Evolutionary conservation across 176 grass and related monocot genomes (phyloP).

Genomic region (Miscanthus lutarioriparius): DNA sequence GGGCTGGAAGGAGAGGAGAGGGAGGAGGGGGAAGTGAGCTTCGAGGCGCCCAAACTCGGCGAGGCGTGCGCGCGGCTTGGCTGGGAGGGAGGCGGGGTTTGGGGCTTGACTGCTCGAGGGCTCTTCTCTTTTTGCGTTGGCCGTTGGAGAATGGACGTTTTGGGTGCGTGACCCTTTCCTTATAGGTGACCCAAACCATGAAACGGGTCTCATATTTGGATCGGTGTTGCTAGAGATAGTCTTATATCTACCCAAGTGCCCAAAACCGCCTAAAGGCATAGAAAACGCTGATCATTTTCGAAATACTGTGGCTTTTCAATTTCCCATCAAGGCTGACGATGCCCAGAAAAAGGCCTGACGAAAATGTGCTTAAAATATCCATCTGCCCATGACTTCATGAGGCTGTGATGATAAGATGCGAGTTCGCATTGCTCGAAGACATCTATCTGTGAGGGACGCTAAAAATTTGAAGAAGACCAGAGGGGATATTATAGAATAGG

Average conservation of each 20-base stretch:
- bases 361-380: background rate
- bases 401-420: background rate
- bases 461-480: background rate
- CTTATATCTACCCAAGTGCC: background rate
- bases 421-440: background rate
- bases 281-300: background rate
- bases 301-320: background rate
- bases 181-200: too few species aligned
- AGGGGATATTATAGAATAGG: background rate
- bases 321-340: background rate
- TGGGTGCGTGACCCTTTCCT: too few species aligned
- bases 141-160: too few species aligned
- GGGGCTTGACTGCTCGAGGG: too few species aligned
- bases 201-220: too few species aligned
- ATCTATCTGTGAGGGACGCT: background rate
- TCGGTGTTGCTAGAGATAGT: too few species aligned
- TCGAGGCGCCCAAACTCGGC: too few species aligned
- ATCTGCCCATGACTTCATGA: background rate
- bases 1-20: too few species aligned
- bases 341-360: background rate
- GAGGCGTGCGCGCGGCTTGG: too few species aligned
- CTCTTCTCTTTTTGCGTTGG: too few species aligned
- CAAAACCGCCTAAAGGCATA: background rate
- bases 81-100: too few species aligned
- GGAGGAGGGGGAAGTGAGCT: too few species aligned